Conservation (phyloP, 31 red algal species). For the Odonthalia washingtoniensis region DNA sequence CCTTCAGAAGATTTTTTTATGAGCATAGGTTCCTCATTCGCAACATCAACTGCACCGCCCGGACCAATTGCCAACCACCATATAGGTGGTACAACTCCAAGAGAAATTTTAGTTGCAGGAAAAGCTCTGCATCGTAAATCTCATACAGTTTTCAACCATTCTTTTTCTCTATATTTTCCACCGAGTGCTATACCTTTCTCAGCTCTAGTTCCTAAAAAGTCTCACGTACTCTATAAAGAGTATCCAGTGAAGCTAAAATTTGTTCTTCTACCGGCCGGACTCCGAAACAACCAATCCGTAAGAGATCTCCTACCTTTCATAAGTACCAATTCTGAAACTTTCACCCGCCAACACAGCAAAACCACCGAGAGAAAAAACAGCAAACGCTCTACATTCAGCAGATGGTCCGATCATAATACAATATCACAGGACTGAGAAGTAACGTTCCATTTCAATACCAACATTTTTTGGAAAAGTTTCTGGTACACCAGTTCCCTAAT, state of each 20-base stretch:
- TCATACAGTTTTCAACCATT: slow-evolving; percentile 68
- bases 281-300: slow-evolving; percentile 68
- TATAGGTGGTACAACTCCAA: slow-evolving; percentile 71
- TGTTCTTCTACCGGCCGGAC: slow-evolving; percentile 61
- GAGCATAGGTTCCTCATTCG: slow-evolving; percentile 58
- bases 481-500: too few relatives aligned
- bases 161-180: slow-evolving; percentile 42
- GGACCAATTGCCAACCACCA: slow-evolving; percentile 74
- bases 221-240: slow-evolving; percentile 69
- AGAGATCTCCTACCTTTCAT: slow-evolving; percentile 74
- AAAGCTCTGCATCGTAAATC: too few relatives aligned
- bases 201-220: slow-evolving; percentile 61
- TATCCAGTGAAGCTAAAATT: slow-evolving; percentile 72
- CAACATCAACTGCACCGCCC: slow-evolving; percentile 46
- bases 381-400: slow-evolving; percentile 70
- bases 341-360: slow-evolving; percentile 80
- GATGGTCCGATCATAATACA: slow-evolving; percentile 68
- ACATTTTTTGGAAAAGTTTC: too few relatives aligned
- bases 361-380: slow-evolving; percentile 74
- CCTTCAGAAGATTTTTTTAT: too few relatives aligned
- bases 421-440: slow-evolving; percentile 77
- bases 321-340: slow-evolving; percentile 68
- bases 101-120: slow-evolving; percentile 66
- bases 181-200: slow-evolving; percentile 50
- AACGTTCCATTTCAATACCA: slow-evolving; percentile 84